A percentile compares a stretch with the other conserved stretches of the same genome.
phyloP scores from a whole-genome alignment of 768 basidiomycete genomes.

The Pulveroboletus sp. region DNA sequence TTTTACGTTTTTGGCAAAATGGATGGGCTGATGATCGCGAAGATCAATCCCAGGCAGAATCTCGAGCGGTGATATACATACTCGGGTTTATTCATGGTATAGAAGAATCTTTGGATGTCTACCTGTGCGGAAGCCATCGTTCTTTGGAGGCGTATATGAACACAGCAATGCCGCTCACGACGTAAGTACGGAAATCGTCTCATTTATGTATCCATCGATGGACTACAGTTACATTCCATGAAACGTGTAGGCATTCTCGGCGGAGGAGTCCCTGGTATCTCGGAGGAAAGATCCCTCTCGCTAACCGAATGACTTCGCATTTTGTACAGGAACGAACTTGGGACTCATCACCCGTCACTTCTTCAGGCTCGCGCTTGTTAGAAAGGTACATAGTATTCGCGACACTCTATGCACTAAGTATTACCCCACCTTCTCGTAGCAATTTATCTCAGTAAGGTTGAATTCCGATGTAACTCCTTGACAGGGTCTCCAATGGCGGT shows the following conservation, averaged over 20 bases:
- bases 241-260: conserved; percentile 4
- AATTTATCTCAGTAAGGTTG: too few relatives aligned
- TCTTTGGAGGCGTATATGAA: conserved; percentile 5
- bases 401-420: too few relatives aligned
- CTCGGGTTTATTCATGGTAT: conserved; percentile 1
- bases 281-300: conserved; percentile 1
- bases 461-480: too few relatives aligned
- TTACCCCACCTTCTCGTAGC: too few relatives aligned
- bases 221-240: conserved; percentile 1
- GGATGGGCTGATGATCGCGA: neutral
- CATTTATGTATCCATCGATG: neutral
- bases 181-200: neutral
- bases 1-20: neutral
- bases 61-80: neutral
- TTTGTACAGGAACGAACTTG: neutral
- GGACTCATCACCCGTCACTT: too few relatives aligned
- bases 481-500: too few relatives aligned
- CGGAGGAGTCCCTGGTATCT: neutral
- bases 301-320: conserved; percentile 2
- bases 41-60: neutral
- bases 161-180: conserved; percentile 4
- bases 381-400: too few relatives aligned
- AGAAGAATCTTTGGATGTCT: neutral
- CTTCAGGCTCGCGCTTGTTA: too few relatives aligned
- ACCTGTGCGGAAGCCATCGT: neutral